phyloP scores from a whole-genome alignment of 305 asterid species.

The Fraxinus latifolia region DNA sequence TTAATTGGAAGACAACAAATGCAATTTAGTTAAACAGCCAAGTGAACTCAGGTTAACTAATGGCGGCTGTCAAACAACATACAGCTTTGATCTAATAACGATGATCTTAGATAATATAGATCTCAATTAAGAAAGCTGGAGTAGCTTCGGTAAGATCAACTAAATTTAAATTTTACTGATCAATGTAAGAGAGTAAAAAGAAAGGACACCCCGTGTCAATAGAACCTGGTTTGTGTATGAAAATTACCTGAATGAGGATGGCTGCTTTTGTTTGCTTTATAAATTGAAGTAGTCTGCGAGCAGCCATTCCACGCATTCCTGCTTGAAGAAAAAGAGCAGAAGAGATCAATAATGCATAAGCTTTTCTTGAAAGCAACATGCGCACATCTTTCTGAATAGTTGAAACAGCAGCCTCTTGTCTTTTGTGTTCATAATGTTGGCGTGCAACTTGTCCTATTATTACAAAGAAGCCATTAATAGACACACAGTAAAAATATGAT shows the following conservation, averaged over 20 bases:
- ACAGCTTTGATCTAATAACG: background rate
- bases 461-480: slow-evolving; percentile 4
- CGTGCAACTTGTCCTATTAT: slow-evolving; percentile 63
- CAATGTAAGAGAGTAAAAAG: background rate
- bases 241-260: slow-evolving; percentile 54
- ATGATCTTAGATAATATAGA: background rate
- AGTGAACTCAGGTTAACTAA: background rate
- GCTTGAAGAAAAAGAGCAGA: slow-evolving; percentile 63
- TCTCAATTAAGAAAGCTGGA: background rate
- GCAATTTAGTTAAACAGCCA: background rate
- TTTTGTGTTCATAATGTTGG: slow-evolving; percentile 38
- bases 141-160: background rate
- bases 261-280: slow-evolving; percentile 52
- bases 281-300: slow-evolving; percentile 49
- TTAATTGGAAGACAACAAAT: background rate
- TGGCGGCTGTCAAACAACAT: background rate
- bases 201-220: slow-evolving; percentile 6
- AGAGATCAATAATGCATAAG: slow-evolving; percentile 36
- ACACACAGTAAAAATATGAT: slow-evolving; percentile 8
- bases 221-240: background rate
- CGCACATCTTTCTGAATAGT: slow-evolving; percentile 65
- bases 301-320: slow-evolving; percentile 63
- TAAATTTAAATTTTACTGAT: slow-evolving; percentile 3
- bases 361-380: slow-evolving; percentile 48
- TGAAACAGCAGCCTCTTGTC: slow-evolving; percentile 65